Percentiles rank a stretch among this genome's conserved stretches.
Conservation (phyloP, 2,329 filamentous ascomycete species). For the Xylaria polymorpha region DNA sequence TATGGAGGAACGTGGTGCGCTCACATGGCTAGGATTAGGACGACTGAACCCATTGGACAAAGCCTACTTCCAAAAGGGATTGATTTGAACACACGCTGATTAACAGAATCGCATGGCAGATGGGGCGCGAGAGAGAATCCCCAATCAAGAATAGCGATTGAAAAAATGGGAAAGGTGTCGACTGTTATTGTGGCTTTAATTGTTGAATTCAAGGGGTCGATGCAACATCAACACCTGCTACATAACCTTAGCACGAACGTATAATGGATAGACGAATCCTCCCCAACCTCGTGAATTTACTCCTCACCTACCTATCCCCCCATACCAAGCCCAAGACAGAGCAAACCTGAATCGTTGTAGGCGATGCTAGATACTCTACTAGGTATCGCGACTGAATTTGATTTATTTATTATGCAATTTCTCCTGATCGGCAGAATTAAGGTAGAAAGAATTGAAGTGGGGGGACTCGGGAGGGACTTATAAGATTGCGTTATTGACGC, state of each 20-base stretch:
- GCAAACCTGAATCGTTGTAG: not conserved
- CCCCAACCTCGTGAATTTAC: slow-evolving; percentile 28
- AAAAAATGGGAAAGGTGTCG: not conserved
- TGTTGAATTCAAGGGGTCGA: slow-evolving; percentile 17
- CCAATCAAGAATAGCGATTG: not conserved
- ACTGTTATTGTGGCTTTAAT: slow-evolving; percentile 16
- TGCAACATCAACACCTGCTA: slow-evolving; percentile 14
- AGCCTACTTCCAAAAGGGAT: not conserved
- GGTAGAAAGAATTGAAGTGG: not conserved
- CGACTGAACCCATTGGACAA: slow-evolving; percentile 19
- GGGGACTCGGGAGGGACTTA: slow-evolving; percentile 1
- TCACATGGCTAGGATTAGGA: slow-evolving; percentile 32
- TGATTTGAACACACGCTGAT: not conserved
- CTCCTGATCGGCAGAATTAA: slow-evolving; percentile 7
- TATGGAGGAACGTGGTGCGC: slow-evolving; percentile 44
- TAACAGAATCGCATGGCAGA: slow-evolving; percentile 8
- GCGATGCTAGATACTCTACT: not conserved
- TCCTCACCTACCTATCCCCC: not conserved
- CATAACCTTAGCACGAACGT: not conserved
- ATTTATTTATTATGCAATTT: slow-evolving; percentile 19
- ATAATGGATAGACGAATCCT: not conserved
- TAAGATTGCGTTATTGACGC: slow-evolving; percentile 27
- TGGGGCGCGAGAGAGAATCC: slow-evolving; percentile 3
- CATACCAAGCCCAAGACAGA: not conserved
- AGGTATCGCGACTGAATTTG: slow-evolving; percentile 11